Evolutionary conservation across 148 eudicot genomes (phyloP).

Genomic region (Rhododendron molle): DNA sequence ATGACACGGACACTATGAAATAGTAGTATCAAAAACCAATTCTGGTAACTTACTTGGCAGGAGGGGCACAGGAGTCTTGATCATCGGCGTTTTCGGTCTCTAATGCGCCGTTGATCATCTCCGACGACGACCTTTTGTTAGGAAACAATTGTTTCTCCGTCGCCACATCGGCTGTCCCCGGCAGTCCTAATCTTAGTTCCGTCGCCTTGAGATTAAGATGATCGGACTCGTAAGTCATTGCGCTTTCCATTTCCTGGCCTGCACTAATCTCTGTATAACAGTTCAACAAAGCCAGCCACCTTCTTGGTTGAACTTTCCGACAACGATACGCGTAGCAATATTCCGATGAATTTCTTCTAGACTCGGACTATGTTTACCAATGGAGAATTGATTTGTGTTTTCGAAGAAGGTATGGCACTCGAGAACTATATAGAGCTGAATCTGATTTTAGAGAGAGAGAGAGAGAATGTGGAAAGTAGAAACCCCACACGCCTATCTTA

Average conservation of each 20-base stretch:
- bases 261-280: neutral
- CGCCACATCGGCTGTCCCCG: constrained; percentile 31
- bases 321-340: neutral
- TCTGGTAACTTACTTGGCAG: constrained; percentile 38
- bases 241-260: constrained; percentile 26
- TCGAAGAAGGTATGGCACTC: neutral
- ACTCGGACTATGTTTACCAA: neutral
- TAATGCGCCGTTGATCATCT: constrained; percentile 13
- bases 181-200: constrained; percentile 44
- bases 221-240: constrained; percentile 12
- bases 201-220: constrained; percentile 40
- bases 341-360: neutral
- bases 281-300: neutral
- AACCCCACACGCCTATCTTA: constrained; percentile 6
- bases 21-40: too few species aligned
- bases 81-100: constrained; percentile 6
- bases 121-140: constrained; percentile 37
- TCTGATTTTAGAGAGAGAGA: neutral
- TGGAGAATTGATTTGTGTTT: neutral
- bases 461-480: neutral
- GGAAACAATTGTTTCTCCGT: constrained; percentile 4
- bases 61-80: constrained; percentile 17
- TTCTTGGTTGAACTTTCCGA: neutral
- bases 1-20: neutral
- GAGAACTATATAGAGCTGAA: constrained; percentile 27